Conservation (phyloP, 306 rosid species). For the Fragaria iinumae region DNA sequence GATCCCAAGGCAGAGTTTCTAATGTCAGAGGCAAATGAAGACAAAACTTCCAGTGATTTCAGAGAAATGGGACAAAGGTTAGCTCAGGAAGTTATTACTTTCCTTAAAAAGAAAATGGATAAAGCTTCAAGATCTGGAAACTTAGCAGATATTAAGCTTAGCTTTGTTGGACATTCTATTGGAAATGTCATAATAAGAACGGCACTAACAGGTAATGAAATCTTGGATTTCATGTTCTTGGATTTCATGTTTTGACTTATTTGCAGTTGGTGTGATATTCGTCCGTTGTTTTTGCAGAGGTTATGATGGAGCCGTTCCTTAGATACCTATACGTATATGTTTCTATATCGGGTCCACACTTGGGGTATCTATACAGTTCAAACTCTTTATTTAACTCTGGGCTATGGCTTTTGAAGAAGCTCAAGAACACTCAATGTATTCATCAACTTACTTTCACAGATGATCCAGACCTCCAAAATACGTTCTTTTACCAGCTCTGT, state of each 20-base stretch:
- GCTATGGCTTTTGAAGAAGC: slow-evolving; percentile 88
- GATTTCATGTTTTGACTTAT: slow-evolving; percentile 22
- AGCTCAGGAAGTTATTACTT: slow-evolving; percentile 76
- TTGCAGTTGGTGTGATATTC: slow-evolving; percentile 32
- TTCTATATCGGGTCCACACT: slow-evolving; percentile 95
- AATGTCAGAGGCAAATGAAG: slow-evolving; percentile 92
- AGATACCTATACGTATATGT: slow-evolving; percentile 66
- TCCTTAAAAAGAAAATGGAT: slow-evolving; percentile 76
- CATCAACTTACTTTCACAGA: slow-evolving; percentile 93
- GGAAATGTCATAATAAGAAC: slow-evolving; percentile 89
- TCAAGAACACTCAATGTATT: slow-evolving; percentile 84
- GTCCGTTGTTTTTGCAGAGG: slow-evolving; percentile 55
- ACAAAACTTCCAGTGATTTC: slow-evolving; percentile 86
- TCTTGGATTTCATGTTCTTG: slow-evolving; percentile 15
- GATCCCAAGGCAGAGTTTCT: slow-evolving; percentile 84
- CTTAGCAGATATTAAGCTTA: slow-evolving; percentile 67
- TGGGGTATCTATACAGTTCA: slow-evolving; percentile 96
- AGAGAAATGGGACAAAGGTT: slow-evolving; percentile 94
- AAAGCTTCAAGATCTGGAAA: slow-evolving; percentile 58
- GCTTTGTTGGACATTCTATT: slow-evolving; percentile 98
- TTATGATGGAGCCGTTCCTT: slow-evolving; percentile 79
- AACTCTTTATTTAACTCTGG: slow-evolving; percentile 93
- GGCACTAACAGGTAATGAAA: slow-evolving; percentile 72
- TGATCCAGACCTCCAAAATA: slow-evolving; percentile 82
- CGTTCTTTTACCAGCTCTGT: slow-evolving; percentile 74